Percentiles rank a stretch among this genome's conserved stretches.
These are phyloP conservation scores for Magnaporthiopsis incrustans DNA, from an alignment of 2,329 filamentous ascomycete genomes.

Conservation along the genomic window DNA sequence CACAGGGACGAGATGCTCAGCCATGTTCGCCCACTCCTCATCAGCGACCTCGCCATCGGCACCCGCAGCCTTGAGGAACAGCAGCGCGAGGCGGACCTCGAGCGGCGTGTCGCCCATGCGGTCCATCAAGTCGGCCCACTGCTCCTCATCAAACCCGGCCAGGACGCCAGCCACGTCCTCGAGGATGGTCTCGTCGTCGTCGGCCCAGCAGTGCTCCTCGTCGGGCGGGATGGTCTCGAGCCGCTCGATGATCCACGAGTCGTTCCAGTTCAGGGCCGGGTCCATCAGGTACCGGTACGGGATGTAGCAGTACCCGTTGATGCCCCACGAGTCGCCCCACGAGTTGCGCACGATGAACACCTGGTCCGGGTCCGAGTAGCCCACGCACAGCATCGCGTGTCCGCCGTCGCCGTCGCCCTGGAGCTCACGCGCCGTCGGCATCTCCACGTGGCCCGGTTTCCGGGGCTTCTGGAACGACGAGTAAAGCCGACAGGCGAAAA, in stretches of 20 bases:
- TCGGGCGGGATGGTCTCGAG: neutral
- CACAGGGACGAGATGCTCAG: neutral
- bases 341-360: neutral
- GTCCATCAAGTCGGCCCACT: neutral
- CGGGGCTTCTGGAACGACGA: neutral
- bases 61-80: neutral
- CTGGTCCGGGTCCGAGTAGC: neutral
- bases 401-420: too few species aligned
- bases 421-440: neutral
- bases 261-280: neutral
- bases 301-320: neutral
- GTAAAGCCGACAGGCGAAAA: neutral
- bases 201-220: neutral
- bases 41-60: neutral
- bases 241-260: neutral
- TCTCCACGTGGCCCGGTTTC: neutral
- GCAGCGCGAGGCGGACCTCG: neutral
- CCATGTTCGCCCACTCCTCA: neutral
- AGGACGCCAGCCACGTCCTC: neutral
- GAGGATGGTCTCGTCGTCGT: neutral
- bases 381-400: neutral
- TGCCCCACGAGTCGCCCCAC: neutral
- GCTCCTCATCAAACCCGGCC: neutral
- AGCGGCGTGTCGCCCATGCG: neutral
- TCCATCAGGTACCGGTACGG: neutral